phyloP scores from a whole-genome alignment of 2,329 filamentous ascomycete genomes.

The Aspergillus sojae region DNA sequence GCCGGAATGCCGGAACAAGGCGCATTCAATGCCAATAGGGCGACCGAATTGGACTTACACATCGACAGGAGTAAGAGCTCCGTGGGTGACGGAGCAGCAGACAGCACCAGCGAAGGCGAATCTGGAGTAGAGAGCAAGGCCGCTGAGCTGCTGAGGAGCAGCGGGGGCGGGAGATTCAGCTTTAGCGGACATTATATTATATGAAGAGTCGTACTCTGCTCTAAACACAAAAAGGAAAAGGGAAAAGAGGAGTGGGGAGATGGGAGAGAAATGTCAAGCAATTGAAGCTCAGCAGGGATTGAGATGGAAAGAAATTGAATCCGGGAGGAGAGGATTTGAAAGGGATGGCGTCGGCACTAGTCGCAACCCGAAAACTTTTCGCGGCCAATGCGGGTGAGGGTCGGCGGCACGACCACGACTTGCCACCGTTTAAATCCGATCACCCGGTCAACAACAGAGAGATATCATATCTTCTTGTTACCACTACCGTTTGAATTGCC shows the following conservation, averaged over 20 bases:
- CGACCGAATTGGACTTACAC: constrained; percentile 70
- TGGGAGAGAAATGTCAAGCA: constrained; percentile 15
- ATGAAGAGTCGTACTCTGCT: constrained; percentile 14
- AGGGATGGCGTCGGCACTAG: constrained; percentile 29
- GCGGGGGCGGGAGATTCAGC: constrained; percentile 48
- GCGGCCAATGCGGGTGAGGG: constrained; percentile 28
- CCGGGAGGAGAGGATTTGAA: constrained; percentile 28
- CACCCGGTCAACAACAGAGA: constrained; percentile 18
- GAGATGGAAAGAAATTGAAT: constrained; percentile 22
- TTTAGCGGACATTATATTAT: constrained; percentile 41
- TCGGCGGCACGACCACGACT: constrained; percentile 16
- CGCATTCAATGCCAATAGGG: constrained; percentile 6
- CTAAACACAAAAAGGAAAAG: constrained; percentile 21
- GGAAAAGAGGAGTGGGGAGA: constrained; percentile 18
- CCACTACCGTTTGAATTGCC: no score
- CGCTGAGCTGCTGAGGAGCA: constrained; percentile 53
- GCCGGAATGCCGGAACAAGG: not conserved
- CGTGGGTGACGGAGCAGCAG: constrained; percentile 98
- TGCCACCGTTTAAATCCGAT: constrained; percentile 25
- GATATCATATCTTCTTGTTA: not conserved
- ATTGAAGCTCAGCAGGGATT: constrained; percentile 23
- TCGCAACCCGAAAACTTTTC: constrained; percentile 38
- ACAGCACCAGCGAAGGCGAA: constrained; percentile 97
- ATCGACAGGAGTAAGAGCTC: constrained; percentile 95
- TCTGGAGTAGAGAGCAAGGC: constrained; percentile 81